phyloP scores from a whole-genome alignment of 1,284 basidiomycete species.

The Fistulina hepatica region DNA sequence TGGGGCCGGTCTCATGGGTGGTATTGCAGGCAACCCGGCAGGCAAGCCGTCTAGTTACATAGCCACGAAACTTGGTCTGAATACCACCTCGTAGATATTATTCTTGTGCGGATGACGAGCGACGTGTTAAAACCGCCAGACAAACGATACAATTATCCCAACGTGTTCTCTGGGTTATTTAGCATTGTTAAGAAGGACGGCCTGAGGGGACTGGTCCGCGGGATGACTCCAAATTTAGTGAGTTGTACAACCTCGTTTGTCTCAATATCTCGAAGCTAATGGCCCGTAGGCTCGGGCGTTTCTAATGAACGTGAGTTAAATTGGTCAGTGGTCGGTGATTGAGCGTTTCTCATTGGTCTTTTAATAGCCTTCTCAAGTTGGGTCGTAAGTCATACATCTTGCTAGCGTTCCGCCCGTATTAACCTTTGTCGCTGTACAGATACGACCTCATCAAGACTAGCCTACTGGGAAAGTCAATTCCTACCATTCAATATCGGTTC shows the following conservation, averaged over 20 bases:
- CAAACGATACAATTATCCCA: slow-evolving; percentile 66
- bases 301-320: slow-evolving; percentile 72
- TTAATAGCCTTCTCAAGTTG: slow-evolving; percentile 67
- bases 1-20: slow-evolving; percentile 69
- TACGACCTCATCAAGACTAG: slow-evolving; percentile 81
- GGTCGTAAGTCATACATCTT: slow-evolving; percentile 52
- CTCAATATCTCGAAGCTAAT: slow-evolving; percentile 6
- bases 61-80: slow-evolving; percentile 1
- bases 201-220: slow-evolving; percentile 55
- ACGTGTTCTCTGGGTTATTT: slow-evolving; percentile 61
- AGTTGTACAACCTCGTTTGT: slow-evolving; percentile 9
- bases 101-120: slow-evolving; percentile 84
- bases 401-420: not conserved
- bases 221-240: slow-evolving; percentile 74
- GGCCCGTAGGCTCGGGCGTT: slow-evolving; percentile 52
- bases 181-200: slow-evolving; percentile 65
- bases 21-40: slow-evolving; percentile 71
- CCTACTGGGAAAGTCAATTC: slow-evolving; percentile 45
- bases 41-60: slow-evolving; percentile 24
- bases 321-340: slow-evolving; percentile 10
- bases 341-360: slow-evolving; percentile 10
- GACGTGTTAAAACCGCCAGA: slow-evolving; percentile 67
- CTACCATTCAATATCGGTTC: slow-evolving; percentile 53
- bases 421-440: slow-evolving; percentile 28
- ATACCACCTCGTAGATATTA: slow-evolving; percentile 37